Conservation (phyloP, 352 stramenopile genomes). For the Aphanomyces astaci region DNA sequence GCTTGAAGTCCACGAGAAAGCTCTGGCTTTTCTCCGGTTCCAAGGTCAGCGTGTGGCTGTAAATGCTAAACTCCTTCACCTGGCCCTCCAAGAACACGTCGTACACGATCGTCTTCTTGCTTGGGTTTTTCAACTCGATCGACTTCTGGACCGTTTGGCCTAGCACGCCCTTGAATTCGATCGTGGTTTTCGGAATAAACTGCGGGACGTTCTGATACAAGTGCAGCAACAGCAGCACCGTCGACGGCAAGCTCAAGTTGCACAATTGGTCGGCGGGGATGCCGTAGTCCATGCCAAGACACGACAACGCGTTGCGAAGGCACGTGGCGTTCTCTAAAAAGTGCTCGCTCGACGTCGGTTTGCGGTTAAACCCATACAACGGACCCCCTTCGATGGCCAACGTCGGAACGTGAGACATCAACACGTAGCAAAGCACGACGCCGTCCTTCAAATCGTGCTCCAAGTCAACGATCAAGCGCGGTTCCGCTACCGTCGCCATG, state of each 20-base stretch:
- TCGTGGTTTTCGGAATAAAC: constrained; percentile 89
- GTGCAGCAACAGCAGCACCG: constrained; percentile 82
- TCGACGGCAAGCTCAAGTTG: constrained; percentile 23
- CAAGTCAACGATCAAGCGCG: constrained; percentile 48
- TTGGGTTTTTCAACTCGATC: constrained; percentile 92
- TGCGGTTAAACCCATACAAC: constrained; percentile 59
- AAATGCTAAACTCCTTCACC: constrained; percentile 63
- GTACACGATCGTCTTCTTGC: constrained; percentile 72
- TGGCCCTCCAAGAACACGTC: constrained; percentile 77
- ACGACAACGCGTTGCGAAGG: constrained; percentile 50
- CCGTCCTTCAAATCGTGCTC: constrained; percentile 56
- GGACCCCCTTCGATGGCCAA: constrained; percentile 52
- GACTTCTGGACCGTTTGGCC: constrained; percentile 84
- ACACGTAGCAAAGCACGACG: constrained; percentile 73
- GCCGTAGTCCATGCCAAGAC: constrained; percentile 77
- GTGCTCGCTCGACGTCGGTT: constrained; percentile 27
- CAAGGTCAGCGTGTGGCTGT: constrained; percentile 54
- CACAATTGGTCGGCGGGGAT: constrained; percentile 48
- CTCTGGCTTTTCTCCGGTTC: constrained; percentile 62
- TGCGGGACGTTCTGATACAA: constrained; percentile 86
- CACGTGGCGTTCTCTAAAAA: constrained; percentile 47
- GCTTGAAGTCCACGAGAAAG: constrained; percentile 77
- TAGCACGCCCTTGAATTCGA: constrained; percentile 86
- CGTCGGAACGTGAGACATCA: constrained; percentile 82
- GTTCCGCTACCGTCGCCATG: constrained; percentile 22